Evolutionary conservation across 257 asterid species (phyloP), one percentile per base, ranked within the genome.

Genomic region (Pogostemon cablin): DNA sequence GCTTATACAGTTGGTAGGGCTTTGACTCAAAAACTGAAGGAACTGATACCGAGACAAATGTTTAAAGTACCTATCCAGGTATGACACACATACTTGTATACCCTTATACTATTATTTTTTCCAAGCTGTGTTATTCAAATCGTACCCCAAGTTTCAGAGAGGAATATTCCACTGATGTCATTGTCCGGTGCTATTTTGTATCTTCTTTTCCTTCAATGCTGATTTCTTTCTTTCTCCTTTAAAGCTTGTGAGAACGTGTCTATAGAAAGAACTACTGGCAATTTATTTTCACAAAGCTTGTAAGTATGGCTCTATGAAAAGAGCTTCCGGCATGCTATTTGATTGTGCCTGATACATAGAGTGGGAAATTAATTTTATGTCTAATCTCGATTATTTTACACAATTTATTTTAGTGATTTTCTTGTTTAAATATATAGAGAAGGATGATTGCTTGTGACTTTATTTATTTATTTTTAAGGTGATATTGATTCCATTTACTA

Each of bases 51-150:
- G 9, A 86, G 96, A 73, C 99, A 95, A 81, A 91, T 95, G 99
- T 95, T 95, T 81, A 95, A 91, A 95, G 82, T 95, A 11, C 99
- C 99, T 62, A 95, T 95, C 82, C 99, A 95, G 96, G 99, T 93
- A 82, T 60, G 68, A 25, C 44, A 69, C 55, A 32, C 50, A 15
- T 58, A 34, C 64, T 56, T 61, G 54, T 62, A 8, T 38, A 47
- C 4, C 42, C n/a, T 46, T 35, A 40, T 25, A 20, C 57, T 71
- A 39, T 69, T 35, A 39, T 61, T 35, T n/a, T 68, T 60, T 48
- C 71, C 38, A 42, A 17, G n/a, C 47, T 43, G 47, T 32, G 74
- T 39, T 17, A 63, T 43, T 42, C 40, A 10, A 44, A 20, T 64
- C n/a, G 32, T 65, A 39, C 59, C 11, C 25, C 20, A 47, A 47